Percentiles rank a stretch among this genome's conserved stretches.
Evolutionary conservation across 2,329 filamentous ascomycete species (phyloP).

Genomic region (Monascus ruber): DNA sequence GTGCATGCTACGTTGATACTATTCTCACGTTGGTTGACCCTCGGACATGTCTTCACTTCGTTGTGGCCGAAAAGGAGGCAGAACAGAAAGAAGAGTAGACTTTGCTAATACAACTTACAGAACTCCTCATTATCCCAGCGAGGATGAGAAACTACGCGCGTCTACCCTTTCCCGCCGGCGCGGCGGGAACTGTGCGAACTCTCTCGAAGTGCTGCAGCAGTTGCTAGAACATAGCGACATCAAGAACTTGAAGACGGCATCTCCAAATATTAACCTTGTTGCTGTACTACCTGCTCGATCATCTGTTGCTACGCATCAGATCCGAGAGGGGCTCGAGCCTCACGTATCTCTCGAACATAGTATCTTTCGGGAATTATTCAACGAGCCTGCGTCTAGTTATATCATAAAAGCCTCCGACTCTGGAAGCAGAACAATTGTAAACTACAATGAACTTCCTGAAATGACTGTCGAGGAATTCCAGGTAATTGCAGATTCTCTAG

Average conservation of each 20-base stretch:
- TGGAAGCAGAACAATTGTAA: conserved; percentile 58
- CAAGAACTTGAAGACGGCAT: background rate
- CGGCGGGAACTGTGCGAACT: conserved; percentile 64
- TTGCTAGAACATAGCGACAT: conserved; percentile 28
- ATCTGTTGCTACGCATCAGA: conserved; percentile 41
- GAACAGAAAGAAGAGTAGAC: background rate
- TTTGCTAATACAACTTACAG: conserved; percentile 6
- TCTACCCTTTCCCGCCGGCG: conserved; percentile 47
- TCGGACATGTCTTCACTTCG: background rate
- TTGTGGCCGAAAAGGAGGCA: background rate
- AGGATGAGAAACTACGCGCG: conserved; percentile 64
- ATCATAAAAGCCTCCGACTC: conserved; percentile 51
- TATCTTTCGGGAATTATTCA: conserved; percentile 45
- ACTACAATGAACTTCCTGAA: conserved; percentile 55
- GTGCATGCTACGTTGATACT: conserved; percentile 61
- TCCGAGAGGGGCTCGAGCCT: conserved; percentile 44
- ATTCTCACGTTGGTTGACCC: conserved; percentile 46
- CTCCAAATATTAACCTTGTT: conserved; percentile 25
- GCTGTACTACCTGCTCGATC: conserved; percentile 42
- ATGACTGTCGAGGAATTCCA: conserved; percentile 55
- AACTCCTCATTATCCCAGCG: conserved; percentile 48
- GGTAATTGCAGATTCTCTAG: conserved; percentile 30
- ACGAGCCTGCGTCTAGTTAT: conserved; percentile 55
- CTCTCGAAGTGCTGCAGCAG: conserved; percentile 58
- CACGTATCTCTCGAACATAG: conserved; percentile 43